Evolutionary conservation across 345 rosid species (phyloP), one percentile per base, ranked within the genome.

Genomic region (Microthlaspi erraticum): DNA sequence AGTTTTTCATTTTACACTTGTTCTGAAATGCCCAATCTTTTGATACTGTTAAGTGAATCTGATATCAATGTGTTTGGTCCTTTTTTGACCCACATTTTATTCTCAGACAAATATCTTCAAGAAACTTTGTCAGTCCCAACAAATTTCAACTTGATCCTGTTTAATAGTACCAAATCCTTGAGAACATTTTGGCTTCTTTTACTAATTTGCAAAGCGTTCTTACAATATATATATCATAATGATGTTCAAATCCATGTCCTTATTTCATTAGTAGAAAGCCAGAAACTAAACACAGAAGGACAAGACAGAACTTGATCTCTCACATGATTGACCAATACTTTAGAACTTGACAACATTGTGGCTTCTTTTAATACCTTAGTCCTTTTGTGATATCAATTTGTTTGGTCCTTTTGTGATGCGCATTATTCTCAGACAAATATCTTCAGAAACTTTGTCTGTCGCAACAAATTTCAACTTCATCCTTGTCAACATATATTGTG

Each of bases 291-390:
- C 23, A 73, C 66, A 50, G 3, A 45, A 29, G 50, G 43, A 66
- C 37, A 65, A 58, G 42, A 73, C 29, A 66, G 39, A 20, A 50
- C 29, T 31, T 29, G 45, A 50, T 38, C 31, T 38, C 59, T 64
- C 71, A 56, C 52, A 73, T 39, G 42, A 60, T 51, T 26, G 46
- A 65, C 20, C n/a, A 36, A 44, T n/a, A n/a, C n/a, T n/a, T n/a
- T n/a, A n/a, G n/a, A n/a, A n/a, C n/a, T n/a, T n/a, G n/a, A n/a
- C n/a, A n/a, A n/a, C n/a, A n/a, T n/a, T n/a, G n/a, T n/a, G n/a
- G n/a, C n/a, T n/a, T n/a, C n/a, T n/a, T n/a, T n/a, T n/a, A n/a
- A n/a, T n/a, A n/a, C n/a, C n/a, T n/a, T n/a, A n/a, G n/a, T n/a
- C n/a, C n/a, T n/a, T n/a, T n/a, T n/a, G n/a, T 53, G 20, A 53